Evolutionary conservation across 805 yeast genomes (phyloP).

Genomic region (Candida sonorensis): DNA sequence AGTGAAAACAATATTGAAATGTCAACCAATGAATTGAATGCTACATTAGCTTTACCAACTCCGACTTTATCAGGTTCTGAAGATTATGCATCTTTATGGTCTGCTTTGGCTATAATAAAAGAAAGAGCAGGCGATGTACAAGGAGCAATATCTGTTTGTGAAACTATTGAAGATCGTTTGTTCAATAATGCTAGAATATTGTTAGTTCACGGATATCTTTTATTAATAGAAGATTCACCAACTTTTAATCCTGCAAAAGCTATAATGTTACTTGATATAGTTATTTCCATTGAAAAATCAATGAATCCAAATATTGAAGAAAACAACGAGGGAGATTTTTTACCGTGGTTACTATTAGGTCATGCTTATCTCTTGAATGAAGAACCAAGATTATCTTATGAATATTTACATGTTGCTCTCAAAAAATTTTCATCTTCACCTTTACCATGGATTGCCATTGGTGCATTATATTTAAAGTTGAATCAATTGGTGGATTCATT

Average conservation of each 20-base stretch:
- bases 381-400: constrained; percentile 46
- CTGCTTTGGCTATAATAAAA: constrained; percentile 43
- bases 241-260: constrained; percentile 30
- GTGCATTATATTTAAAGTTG: constrained; percentile 49
- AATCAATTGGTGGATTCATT: constrained; percentile 60
- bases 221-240: constrained; percentile 28
- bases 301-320: constrained; percentile 12
- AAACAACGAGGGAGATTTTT: constrained; percentile 37
- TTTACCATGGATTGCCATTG: constrained; percentile 64
- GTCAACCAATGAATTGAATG: constrained; percentile 43
- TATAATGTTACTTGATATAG: constrained; percentile 29
- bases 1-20: constrained; percentile 42
- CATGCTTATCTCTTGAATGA: constrained; percentile 41
- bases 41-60: constrained; percentile 44
- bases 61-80: constrained; percentile 38
- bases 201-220: constrained; percentile 43
- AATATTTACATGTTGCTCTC: constrained; percentile 47
- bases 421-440: constrained; percentile 47
- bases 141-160: constrained; percentile 45
- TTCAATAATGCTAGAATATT: constrained; percentile 39
- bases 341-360: constrained; percentile 53
- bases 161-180: constrained; percentile 37
- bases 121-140: constrained; percentile 44
- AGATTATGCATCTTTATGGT: constrained; percentile 46
- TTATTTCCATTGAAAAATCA: constrained; percentile 18